Percentiles rank a stretch among this genome's conserved stretches.
Evolutionary conservation across 257 asterid species (phyloP).

Genomic region (Solanum medicagineum): DNA sequence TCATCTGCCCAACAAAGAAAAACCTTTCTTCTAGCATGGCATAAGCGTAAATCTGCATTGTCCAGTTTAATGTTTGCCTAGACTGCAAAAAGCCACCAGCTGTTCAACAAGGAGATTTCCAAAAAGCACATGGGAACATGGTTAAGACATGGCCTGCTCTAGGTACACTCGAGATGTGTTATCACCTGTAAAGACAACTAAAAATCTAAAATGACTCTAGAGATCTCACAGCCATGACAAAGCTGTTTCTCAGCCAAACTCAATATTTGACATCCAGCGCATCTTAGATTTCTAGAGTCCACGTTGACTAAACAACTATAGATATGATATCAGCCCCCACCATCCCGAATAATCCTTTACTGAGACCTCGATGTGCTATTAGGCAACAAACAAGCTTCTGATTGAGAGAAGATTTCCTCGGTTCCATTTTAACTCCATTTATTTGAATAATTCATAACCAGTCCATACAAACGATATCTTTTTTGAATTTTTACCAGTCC

Average conservation of each 20-base stretch:
- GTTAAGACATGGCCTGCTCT: background rate
- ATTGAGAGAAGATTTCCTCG: background rate
- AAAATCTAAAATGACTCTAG: background rate
- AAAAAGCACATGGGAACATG: background rate
- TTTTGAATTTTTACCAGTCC: background rate
- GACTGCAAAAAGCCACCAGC: background rate
- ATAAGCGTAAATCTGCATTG: background rate
- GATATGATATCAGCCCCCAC: background rate
- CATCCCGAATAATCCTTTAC: background rate
- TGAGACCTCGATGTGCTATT: background rate
- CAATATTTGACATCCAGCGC: background rate
- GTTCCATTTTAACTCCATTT: background rate
- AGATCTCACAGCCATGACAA: background rate
- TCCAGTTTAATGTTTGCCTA: background rate
- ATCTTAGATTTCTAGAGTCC: background rate
- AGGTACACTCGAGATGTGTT: background rate
- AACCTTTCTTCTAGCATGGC: background rate
- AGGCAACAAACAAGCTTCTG: background rate
- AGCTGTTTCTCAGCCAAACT: background rate
- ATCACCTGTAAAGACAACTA: background rate
- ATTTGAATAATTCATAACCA: background rate
- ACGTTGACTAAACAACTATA: background rate
- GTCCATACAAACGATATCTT: background rate
- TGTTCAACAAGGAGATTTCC: background rate
- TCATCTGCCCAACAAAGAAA: background rate